Conservation (phyloP, 805 yeast species). For the Priceomyces carsonii region DNA sequence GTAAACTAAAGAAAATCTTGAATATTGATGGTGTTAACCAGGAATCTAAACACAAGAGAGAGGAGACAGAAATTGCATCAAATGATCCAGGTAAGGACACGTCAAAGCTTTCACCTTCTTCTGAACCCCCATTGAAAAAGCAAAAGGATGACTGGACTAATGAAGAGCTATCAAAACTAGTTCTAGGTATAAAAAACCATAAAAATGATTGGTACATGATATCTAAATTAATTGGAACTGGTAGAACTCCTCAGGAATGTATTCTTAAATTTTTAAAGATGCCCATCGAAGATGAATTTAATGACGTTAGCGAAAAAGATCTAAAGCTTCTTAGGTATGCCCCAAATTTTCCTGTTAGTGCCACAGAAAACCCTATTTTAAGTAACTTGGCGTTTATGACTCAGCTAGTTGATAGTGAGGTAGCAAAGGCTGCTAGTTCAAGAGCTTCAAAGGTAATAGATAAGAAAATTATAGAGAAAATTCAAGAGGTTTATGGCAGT, state of each 20-base stretch:
- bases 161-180: constrained; percentile 58
- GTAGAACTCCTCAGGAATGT: constrained; percentile 73
- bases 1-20: constrained; percentile 31
- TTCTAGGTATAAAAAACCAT: constrained; percentile 61
- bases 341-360: constrained; percentile 80
- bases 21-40: constrained; percentile 9
- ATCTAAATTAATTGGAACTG: constrained; percentile 60
- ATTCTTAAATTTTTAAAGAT: constrained; percentile 74
- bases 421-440: constrained; percentile 77
- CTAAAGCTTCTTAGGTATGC: constrained; percentile 79
- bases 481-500: constrained; percentile 31
- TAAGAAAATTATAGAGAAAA: constrained; percentile 39
- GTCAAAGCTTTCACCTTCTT: constrained; percentile 2
- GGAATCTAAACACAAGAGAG: constrained; percentile 4
- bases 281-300: constrained; percentile 77
- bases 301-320: constrained; percentile 47
- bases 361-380: constrained; percentile 90
- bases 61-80: constrained; percentile 1
- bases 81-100: constrained; percentile 2
- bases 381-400: constrained; percentile 89
- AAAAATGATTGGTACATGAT: constrained; percentile 81
- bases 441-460: constrained; percentile 57
- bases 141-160: constrained; percentile 60
- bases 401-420: constrained; percentile 80
- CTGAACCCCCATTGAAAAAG: constrained; percentile 24